Conservation (phyloP, 768 basidiomycete genomes). For the Kwoniella botswanensis region DNA sequence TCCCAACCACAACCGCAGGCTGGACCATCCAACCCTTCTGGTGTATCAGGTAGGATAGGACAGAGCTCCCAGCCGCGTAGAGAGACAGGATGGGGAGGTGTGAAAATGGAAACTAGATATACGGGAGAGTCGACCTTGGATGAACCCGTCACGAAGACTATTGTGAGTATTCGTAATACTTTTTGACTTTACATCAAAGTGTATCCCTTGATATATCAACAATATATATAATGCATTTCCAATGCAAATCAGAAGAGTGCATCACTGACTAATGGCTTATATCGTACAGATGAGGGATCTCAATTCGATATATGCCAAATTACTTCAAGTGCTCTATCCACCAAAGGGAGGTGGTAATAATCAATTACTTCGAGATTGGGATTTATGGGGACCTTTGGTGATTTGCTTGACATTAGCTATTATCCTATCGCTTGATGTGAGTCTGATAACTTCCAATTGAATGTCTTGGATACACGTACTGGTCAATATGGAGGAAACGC, state of each 20-base stretch:
- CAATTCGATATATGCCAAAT: slow-evolving; percentile 85
- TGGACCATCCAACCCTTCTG: slow-evolving; percentile 27
- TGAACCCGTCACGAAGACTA: slow-evolving; percentile 85
- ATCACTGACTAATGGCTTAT: no score
- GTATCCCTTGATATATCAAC: no score
- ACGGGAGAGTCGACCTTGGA: slow-evolving; percentile 88
- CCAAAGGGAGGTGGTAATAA: slow-evolving; percentile 70
- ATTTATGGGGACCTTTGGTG: slow-evolving; percentile 93
- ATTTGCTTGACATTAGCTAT: slow-evolving; percentile 49
- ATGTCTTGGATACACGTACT: neutral
- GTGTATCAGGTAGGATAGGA: slow-evolving; percentile 50
- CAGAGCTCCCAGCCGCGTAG: slow-evolving; percentile 21
- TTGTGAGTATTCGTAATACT: slow-evolving; percentile 65
- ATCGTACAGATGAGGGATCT: slow-evolving; percentile 77
- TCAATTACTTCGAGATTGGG: slow-evolving; percentile 95
- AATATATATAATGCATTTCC: no score
- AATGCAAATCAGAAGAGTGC: no score
- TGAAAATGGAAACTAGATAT: slow-evolving; percentile 85
- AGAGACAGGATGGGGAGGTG: slow-evolving; percentile 65
- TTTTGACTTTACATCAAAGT: neutral
- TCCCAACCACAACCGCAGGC: slow-evolving; percentile 17
- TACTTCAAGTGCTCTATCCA: slow-evolving; percentile 92
- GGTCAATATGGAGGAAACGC: no score
- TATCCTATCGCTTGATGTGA: slow-evolving; percentile 47
- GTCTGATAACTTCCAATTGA: slow-evolving; percentile 11